A percentile compares a stretch with the other conserved stretches of the same genome.
These are phyloP conservation scores for Globisporangium irregulare DNA, from an alignment of 352 stramenopile genomes.

Conservation along the genomic window DNA sequence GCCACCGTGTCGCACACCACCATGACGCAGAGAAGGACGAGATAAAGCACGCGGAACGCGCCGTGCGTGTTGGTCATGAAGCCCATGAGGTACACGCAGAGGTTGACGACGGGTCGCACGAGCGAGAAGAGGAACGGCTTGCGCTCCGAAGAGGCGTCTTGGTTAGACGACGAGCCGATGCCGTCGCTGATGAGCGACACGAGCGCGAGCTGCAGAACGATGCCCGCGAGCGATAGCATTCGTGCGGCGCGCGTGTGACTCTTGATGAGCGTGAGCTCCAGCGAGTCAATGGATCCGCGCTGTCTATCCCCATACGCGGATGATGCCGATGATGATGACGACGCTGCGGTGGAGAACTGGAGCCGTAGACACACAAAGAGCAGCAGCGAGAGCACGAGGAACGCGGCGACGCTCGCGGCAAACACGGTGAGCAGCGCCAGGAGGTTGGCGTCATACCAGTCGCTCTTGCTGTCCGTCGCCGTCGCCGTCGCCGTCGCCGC, in stretches of 20 bases:
- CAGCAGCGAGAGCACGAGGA: slow-evolving; percentile 33
- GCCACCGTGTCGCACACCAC: slow-evolving; percentile 45
- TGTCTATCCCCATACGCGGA: slow-evolving; percentile 5
- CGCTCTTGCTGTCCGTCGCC: slow-evolving; percentile 8
- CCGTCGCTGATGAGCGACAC: slow-evolving; percentile 23
- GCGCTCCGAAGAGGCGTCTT: slow-evolving; percentile 1
- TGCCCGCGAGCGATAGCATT: slow-evolving; percentile 37
- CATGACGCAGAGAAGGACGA: slow-evolving; percentile 36
- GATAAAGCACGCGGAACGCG: slow-evolving; percentile 42
- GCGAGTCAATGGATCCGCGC: slow-evolving; percentile 31
- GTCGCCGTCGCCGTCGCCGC: too few species aligned
- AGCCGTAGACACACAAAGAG: slow-evolving; percentile 29
- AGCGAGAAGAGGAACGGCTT: slow-evolving; percentile 46
- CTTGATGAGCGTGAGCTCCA: slow-evolving; percentile 59
- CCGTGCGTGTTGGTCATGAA: slow-evolving; percentile 76
- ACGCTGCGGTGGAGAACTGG: slow-evolving; percentile 17
- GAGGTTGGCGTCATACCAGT: slow-evolving; percentile 54
- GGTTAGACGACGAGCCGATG: slow-evolving; percentile 9
- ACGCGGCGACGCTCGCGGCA: slow-evolving; percentile 31
- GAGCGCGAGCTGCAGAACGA: slow-evolving; percentile 42
- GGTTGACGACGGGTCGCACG: slow-evolving; percentile 38
- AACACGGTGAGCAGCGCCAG: slow-evolving; percentile 36
- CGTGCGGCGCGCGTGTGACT: slow-evolving; percentile 44
- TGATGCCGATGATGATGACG: not conserved
- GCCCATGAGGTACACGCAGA: slow-evolving; percentile 46